Evolutionary conservation across 768 basidiomycete genomes (phyloP), one percentile per base, ranked within the genome.

Genomic region (Lactarius evosmus): DNA sequence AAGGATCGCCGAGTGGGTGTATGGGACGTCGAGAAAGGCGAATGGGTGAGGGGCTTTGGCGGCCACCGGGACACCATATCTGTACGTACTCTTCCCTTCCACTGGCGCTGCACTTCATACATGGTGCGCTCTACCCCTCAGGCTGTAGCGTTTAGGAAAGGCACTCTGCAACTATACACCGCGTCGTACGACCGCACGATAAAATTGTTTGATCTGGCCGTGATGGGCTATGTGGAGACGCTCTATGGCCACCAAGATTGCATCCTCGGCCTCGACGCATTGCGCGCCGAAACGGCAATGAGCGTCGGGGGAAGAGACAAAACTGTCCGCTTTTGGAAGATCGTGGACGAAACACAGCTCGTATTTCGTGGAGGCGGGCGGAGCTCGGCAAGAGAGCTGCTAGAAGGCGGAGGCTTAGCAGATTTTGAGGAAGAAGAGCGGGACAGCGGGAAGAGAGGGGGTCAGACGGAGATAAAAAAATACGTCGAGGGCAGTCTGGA

Each of bases 211-310:
- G 95, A 90, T 72, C 77, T 83, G 52, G 82, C 78, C 11, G 91
- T 92, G 6, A 84, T 96, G 81, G 94, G 93, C 11, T 94, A 95
- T 70, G 88, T 98, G 61, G 96, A 99, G 74, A 98, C 96, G 8
- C 79, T 98, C 4, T 99, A 96, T 72, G 97, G 97, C 1, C 97
- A 99, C 72, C 96, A 98, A 76, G 95, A 98, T 71, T 83, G 85
- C 32, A 85, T 97, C 32, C 78, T 91, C 17, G 78, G 82, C 4
- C 70, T 99, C 6, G 92, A 95, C 66, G 81, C 93, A 7, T 82
- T 98, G 17, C 86, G 90, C 36, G 85, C 85, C 7, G 94, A 98
- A 69, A 85, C 86, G 1, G 91, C 89, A 17, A 85, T 98, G 22
- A 95, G 88, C 38, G 89, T 89, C 6, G 97, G 96, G 22, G 91